Percentiles rank a stretch among this genome's conserved stretches.
Conservation (phyloP, 805 yeast species). For the Saturnispora diversa region DNA sequence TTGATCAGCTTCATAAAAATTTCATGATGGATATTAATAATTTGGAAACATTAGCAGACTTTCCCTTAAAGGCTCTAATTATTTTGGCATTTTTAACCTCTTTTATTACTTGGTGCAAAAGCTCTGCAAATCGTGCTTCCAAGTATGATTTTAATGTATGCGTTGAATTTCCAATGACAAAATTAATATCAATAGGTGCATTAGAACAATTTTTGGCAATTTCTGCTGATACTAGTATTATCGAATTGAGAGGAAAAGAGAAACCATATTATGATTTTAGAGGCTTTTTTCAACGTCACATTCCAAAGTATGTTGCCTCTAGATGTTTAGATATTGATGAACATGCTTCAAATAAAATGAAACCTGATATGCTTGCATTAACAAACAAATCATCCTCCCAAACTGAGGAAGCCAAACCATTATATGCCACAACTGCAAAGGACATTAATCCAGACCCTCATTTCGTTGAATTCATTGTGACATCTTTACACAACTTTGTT, state of each 20-base stretch:
- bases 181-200: slow-evolving; percentile 56
- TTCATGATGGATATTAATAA: slow-evolving; percentile 32
- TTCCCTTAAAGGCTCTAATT: slow-evolving; percentile 43
- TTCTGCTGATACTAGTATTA: slow-evolving; percentile 46
- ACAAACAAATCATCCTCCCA: slow-evolving; percentile 26
- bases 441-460: slow-evolving; percentile 22
- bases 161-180: slow-evolving; percentile 52
- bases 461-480: slow-evolving; percentile 32
- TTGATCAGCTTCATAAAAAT: slow-evolving; percentile 31
- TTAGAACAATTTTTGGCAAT: slow-evolving; percentile 58
- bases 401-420: slow-evolving; percentile 22
- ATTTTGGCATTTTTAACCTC: slow-evolving; percentile 46
- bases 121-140: slow-evolving; percentile 33
- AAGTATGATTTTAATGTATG: slow-evolving; percentile 39
- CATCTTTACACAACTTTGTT: slow-evolving; percentile 43
- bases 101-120: slow-evolving; percentile 64
- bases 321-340: slow-evolving; percentile 45
- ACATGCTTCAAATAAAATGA: slow-evolving; percentile 32
- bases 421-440: slow-evolving; percentile 19
- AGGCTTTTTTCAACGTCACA: slow-evolving; percentile 54
- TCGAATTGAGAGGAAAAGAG: slow-evolving; percentile 12
- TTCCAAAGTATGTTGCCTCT: slow-evolving; percentile 48
- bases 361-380: slow-evolving; percentile 16
- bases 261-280: slow-evolving; percentile 52
- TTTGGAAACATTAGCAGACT: slow-evolving; percentile 35